Base-by-base conservation (phyloP, 2,329 filamentous ascomycete species). In the Trichoderma guizhouense region DNA sequence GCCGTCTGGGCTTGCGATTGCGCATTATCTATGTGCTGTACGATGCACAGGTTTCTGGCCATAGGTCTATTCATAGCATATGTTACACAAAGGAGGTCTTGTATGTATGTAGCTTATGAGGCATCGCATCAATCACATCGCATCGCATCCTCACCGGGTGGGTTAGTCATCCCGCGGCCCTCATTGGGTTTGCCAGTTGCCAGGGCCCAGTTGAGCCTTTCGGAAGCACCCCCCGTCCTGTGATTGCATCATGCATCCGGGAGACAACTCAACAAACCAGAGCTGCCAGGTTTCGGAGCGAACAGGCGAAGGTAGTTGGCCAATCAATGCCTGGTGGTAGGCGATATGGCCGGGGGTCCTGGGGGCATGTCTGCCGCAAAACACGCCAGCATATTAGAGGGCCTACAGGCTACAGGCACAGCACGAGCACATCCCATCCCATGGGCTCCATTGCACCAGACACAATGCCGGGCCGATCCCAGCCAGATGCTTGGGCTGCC, bases 211-310 rank as follows among this genome's bases (percentile, higher is more conserved):
- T n/a, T n/a, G n/a, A n/a, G n/a, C n/a, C 36, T 15, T n/a, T 21
- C 43, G 43, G 43, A 47, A 21, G 6, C 43, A 47, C 47, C 43
- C 47, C 47, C 43, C 15, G 8, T 51, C 47, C 47, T 21, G 9
- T 36, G 55, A 61, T 61, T 60, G 53, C 66, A 61, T 51, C 55
- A 61, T 69, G 26, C 65, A 47, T 24, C 30, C 6, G 18, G 34
- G 47, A 26, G 66, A 55, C 32, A 60, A 69, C 66, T 69, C 66
- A 69, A 69, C 65, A 39, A 18, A 7, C 47, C 47, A 24, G 47
- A 51, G 47, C 55, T 61, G 66, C 66, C 15, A 28, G 26, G 28
- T 51, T 61, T 53, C 39, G 36, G 15, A 51, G 66, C 32, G n/a
- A 36, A 24, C 58, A 32, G 64, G 15, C 32, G n/a, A 24, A 18